Base-by-base conservation (phyloP, 305 asterid species). In the Striga hermonthica region DNA sequence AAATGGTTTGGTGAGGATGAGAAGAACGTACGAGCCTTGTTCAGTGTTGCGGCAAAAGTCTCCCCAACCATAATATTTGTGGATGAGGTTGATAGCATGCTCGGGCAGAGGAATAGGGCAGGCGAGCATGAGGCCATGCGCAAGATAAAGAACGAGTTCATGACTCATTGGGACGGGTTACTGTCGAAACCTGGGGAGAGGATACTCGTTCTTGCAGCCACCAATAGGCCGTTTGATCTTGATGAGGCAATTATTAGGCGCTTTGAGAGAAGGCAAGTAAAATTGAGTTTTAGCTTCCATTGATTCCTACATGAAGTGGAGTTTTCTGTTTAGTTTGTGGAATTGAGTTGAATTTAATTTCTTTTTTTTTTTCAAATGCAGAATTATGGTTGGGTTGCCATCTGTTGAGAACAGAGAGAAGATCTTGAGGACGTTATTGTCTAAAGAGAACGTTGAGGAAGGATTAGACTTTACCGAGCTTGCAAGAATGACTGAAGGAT, bases 1-100 rank as follows among this genome's bases (percentile, higher is more conserved):
- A 91, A 91, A 75, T 91, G 96, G 98, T 87, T 89, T 3, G 96
- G 98, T 53, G 98, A 91, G 80, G 96, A 89, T 65, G 98, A 91
- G 75, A 91, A 91, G 76, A 86, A 86, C 60, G 92, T 91, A 4
- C 81, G 96, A 12, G 98, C 96, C 65, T 74, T 91, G 74, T 91
- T 91, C 85, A 85, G 92, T 57, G 85, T 89, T 6, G 96, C 98
- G 9, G 86, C 98, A 47, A 91, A 91, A 78, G 98, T 91, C 13
- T 85, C 96, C 4, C 98, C 98, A n/a, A 89, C 98, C 53, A 89
- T 91, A 9, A 80, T 91, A 61, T 89, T 91, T 78, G 95, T 91
- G 28, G 98, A 91, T 78, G 98, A 91, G 78, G 98, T 91, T 66
- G 98, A 89, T 63, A 91, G 95, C 87, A 86, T 91, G 98, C 91